These are phyloP conservation scores for Gossypium mustelinum DNA, from an alignment of 345 rosid species.

Conservation along the genomic window DNA sequence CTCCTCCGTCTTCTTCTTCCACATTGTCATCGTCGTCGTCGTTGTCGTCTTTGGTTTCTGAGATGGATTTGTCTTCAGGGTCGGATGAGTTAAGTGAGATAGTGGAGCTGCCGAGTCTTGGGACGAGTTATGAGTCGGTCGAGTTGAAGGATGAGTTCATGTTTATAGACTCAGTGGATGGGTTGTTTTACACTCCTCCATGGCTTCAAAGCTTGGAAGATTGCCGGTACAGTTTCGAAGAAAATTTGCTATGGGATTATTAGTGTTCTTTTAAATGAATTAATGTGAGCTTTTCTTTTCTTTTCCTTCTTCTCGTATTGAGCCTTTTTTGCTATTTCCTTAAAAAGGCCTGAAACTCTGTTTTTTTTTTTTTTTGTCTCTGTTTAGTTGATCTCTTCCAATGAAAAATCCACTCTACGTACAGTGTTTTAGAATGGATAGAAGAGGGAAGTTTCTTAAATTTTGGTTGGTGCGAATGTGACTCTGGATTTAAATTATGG, in stretches of 20 bases:
- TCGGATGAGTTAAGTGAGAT: conserved; percentile 74
- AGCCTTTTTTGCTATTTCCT: conserved; percentile 20
- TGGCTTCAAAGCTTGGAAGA: conserved; percentile 43
- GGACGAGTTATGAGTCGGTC: conserved; percentile 35
- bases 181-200: conserved; percentile 40
- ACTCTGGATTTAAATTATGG: background rate
- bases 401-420: conserved; percentile 13
- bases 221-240: conserved; percentile 26
- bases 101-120: conserved; percentile 73
- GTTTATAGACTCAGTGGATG: conserved; percentile 41
- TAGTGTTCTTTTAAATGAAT: conserved; percentile 3
- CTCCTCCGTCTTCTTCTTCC: conserved; percentile 21
- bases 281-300: background rate
- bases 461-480: conserved; percentile 7
- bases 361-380: background rate
- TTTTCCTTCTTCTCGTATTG: background rate
- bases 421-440: conserved; percentile 8
- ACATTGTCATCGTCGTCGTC: conserved; percentile 31
- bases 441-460: conserved; percentile 15
- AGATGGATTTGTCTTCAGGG: conserved; percentile 45
- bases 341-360: conserved; percentile 11
- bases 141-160: conserved; percentile 42
- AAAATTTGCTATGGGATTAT: conserved; percentile 30
- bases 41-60: conserved; percentile 43
- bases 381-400: background rate